phyloP scores from a whole-genome alignment of 805 yeast genomes.

The Kodamaea restingae region DNA sequence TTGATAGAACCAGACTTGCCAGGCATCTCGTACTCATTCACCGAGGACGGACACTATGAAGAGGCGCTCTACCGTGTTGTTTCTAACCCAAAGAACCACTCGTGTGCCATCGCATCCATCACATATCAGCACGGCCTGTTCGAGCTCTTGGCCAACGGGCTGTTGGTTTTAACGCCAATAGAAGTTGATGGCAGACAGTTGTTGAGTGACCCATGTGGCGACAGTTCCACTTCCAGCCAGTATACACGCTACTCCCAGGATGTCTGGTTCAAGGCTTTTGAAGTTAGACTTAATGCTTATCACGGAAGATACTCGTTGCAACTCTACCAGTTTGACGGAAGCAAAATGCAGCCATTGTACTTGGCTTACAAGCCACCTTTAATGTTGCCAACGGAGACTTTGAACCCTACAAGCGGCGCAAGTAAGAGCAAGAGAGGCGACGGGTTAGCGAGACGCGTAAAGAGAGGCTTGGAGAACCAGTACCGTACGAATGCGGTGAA shows the following conservation, averaged over 20 bases:
- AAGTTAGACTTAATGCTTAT: conserved; percentile 65
- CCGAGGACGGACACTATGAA: conserved; percentile 87
- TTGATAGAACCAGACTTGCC: conserved; percentile 94
- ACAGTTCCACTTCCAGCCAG: conserved; percentile 22
- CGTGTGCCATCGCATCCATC: conserved; percentile 78
- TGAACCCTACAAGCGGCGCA: conserved; percentile 71
- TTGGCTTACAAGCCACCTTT: conserved; percentile 90
- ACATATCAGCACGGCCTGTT: conserved; percentile 90
- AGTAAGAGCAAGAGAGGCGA: conserved; percentile 38
- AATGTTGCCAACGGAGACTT: conserved; percentile 90
- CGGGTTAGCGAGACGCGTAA: conserved; percentile 30
- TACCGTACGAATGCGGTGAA: conserved; percentile 70
- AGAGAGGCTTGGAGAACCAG: conserved; percentile 75
- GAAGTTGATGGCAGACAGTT: conserved; percentile 91
- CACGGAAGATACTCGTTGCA: conserved; percentile 79
- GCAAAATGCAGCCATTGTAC: conserved; percentile 80
- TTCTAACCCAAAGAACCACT: conserved; percentile 67
- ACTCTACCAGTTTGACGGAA: conserved; percentile 73
- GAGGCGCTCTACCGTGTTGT: conserved; percentile 81
- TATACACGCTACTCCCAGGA: conserved; percentile 73
- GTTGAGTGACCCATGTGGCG: conserved; percentile 81
- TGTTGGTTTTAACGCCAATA: conserved; percentile 66
- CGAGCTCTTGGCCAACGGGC: conserved; percentile 57
- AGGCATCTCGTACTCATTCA: conserved; percentile 89
- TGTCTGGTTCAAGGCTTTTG: conserved; percentile 54